phyloP scores from a whole-genome alignment of 1,139 yeast genomes.

The Arxiozyma telluris region DNA sequence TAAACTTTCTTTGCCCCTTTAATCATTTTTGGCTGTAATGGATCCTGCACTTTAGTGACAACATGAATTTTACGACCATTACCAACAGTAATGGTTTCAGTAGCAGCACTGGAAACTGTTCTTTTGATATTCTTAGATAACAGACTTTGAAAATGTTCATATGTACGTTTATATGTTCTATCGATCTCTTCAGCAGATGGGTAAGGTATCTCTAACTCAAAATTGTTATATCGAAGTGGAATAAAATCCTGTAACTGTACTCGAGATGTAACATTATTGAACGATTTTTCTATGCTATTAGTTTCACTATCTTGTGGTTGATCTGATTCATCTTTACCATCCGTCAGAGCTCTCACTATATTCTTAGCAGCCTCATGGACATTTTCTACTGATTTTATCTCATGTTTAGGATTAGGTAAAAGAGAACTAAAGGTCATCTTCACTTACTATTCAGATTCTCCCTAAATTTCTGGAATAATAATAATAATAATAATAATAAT shows the following conservation, averaged over 20 bases:
- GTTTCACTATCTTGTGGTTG: not conserved
- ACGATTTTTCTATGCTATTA: not conserved
- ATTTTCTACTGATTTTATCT: not conserved
- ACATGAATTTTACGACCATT: constrained; percentile 32
- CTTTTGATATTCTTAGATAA: constrained; percentile 20
- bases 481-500: not conserved
- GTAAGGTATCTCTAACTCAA: constrained; percentile 28
- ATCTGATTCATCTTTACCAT: not conserved
- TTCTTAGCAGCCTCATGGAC: not conserved
- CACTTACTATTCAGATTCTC: not conserved
- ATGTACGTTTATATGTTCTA: constrained; percentile 38
- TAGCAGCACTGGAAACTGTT: constrained; percentile 32
- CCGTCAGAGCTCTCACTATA: constrained; percentile 2
- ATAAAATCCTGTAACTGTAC: constrained; percentile 35
- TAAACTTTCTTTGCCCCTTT: constrained; percentile 71
- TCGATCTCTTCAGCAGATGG: constrained; percentile 39
- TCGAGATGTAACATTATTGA: constrained; percentile 3
- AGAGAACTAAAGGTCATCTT: constrained; percentile 20
- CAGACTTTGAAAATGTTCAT: constrained; percentile 40
- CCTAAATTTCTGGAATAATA: not conserved
- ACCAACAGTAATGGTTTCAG: constrained; percentile 39
- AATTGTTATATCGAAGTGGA: constrained; percentile 40
- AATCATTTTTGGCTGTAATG: constrained; percentile 67
- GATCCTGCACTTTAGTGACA: constrained; percentile 62
- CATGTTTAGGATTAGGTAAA: constrained; percentile 21